Percentiles rank a stretch among this genome's conserved stretches.
These are phyloP conservation scores for Ceratocystis lukuohia DNA, from an alignment of 2,329 filamentous ascomycete genomes.

Conservation along the genomic window DNA sequence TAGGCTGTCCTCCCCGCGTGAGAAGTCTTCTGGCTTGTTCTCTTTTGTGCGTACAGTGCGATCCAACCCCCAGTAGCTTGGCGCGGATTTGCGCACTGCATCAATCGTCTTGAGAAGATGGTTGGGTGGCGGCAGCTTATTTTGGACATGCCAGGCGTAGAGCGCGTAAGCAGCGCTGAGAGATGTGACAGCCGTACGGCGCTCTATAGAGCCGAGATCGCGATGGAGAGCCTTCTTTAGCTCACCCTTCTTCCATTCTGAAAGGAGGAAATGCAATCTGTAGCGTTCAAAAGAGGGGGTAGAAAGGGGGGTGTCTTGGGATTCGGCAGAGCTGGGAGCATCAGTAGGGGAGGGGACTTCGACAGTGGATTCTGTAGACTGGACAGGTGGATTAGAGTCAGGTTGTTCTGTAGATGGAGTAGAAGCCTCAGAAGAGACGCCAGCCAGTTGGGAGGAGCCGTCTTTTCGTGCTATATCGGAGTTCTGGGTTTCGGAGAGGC, in stretches of 20 bases:
- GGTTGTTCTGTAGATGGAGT: background rate
- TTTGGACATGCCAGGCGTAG: conserved; percentile 14
- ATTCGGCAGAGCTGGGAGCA: background rate
- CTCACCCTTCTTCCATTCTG: conserved; percentile 17
- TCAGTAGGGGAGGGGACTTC: background rate
- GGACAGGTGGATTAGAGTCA: too few species aligned
- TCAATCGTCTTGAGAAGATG: conserved; percentile 11
- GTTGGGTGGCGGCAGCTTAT: background rate
- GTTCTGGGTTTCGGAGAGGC: background rate
- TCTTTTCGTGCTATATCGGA: background rate
- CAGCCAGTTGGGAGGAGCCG: too few species aligned
- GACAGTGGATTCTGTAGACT: background rate
- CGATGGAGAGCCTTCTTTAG: conserved; percentile 15
- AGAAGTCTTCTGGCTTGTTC: conserved; percentile 13
- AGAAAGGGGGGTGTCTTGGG: background rate
- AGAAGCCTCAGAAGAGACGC: background rate
- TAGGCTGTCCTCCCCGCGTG: conserved; percentile 13
- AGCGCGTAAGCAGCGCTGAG: conserved; percentile 14
- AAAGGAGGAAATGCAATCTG: conserved; percentile 13
- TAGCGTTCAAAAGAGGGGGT: conserved; percentile 14
- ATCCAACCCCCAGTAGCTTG: conserved; percentile 14
- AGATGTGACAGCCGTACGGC: conserved; percentile 14
- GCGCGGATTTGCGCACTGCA: conserved; percentile 14
- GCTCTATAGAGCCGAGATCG: conserved; percentile 16
- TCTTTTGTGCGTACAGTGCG: conserved; percentile 11